Percentiles rank a stretch among this genome's conserved stretches.
These are phyloP conservation scores for Podospora australis DNA, from an alignment of 495 filamentous ascomycete species.

Conservation along the genomic window DNA sequence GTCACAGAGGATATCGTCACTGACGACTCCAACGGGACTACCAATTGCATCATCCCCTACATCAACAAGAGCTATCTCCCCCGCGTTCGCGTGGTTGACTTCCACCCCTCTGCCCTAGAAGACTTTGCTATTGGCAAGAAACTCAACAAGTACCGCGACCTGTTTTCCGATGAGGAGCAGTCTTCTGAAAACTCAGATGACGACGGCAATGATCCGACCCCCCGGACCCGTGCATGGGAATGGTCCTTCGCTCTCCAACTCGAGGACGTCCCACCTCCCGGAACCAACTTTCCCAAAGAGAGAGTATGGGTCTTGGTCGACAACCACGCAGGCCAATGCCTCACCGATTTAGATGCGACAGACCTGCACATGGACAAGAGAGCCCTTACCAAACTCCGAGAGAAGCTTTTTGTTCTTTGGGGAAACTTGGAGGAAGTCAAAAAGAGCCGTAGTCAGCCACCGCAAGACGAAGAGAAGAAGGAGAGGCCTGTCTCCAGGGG, in stretches of 20 bases:
- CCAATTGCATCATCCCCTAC: too few relatives aligned
- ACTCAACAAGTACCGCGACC: slow-evolving; percentile 34
- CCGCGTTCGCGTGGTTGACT: slow-evolving; percentile 72
- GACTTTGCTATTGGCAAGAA: slow-evolving; percentile 60
- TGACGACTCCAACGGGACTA: too few relatives aligned
- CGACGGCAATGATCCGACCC: slow-evolving; percentile 4
- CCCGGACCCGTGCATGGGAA: slow-evolving; percentile 52
- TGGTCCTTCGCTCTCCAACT: slow-evolving; percentile 75
- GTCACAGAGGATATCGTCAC: too few relatives aligned
- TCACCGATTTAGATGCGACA: slow-evolving; percentile 60
- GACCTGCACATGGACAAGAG: slow-evolving; percentile 51
- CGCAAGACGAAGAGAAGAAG: background rate
- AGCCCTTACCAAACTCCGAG: slow-evolving; percentile 47
- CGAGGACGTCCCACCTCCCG: slow-evolving; percentile 46
- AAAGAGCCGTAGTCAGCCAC: slow-evolving; percentile 6
- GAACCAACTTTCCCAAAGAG: slow-evolving; percentile 24
- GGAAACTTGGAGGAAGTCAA: slow-evolving; percentile 75
- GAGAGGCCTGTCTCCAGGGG: background rate
- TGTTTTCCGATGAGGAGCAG: slow-evolving; percentile 36
- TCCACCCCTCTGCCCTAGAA: slow-evolving; percentile 61
- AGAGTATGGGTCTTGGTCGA: slow-evolving; percentile 61
- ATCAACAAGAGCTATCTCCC: slow-evolving; percentile 65
- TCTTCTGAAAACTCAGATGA: slow-evolving; percentile 1
- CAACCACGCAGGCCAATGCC: slow-evolving; percentile 54
- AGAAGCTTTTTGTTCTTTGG: slow-evolving; percentile 78